These are phyloP conservation scores for Boletellus ananas DNA, from an alignment of 768 basidiomycete species.

Conservation along the genomic window DNA sequence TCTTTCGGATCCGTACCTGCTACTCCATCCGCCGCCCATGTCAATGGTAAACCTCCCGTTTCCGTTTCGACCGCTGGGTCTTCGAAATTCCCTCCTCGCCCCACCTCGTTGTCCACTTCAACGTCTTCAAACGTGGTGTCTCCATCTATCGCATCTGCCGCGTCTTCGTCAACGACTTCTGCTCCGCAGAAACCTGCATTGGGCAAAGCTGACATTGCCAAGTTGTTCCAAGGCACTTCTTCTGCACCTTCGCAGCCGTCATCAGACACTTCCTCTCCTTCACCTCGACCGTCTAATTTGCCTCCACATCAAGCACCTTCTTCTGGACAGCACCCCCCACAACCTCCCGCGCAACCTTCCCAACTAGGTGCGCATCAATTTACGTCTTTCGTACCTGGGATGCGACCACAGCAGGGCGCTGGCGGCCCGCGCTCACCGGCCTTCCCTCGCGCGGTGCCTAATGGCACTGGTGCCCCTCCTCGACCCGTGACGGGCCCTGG, in stretches of 20 bases:
- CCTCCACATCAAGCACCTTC: conserved; percentile 43
- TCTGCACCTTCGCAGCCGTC: conserved; percentile 45
- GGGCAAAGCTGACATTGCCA: conserved; percentile 37
- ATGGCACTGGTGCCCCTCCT: conserved; percentile 47
- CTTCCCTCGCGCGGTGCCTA: conserved; percentile 58
- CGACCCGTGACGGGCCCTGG: conserved; percentile 48
- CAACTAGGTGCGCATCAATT: conserved; percentile 45
- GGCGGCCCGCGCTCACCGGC: conserved; percentile 64
- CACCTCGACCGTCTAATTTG: conserved; percentile 49
- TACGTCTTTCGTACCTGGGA: conserved; percentile 47
- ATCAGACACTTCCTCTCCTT: conserved; percentile 57
- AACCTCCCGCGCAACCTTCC: conserved; percentile 36
- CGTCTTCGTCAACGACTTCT: conserved; percentile 34
- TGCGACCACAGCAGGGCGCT: conserved; percentile 45
- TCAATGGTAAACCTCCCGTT: conserved; percentile 60
- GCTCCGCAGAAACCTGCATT: conserved; percentile 31
- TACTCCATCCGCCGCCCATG: conserved; percentile 39
- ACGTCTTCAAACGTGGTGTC: conserved; percentile 26
- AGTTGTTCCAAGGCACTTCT: conserved; percentile 38
- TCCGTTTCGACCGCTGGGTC: conserved; percentile 41
- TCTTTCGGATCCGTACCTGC: conserved; percentile 77
- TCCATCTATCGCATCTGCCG: conserved; percentile 30
- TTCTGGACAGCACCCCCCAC: conserved; percentile 34
- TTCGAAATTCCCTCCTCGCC: conserved; percentile 31
- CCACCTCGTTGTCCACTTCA: conserved; percentile 19